Base-by-base conservation (phyloP, 2,329 filamentous ascomycete species). In the Didymella glomerata region DNA sequence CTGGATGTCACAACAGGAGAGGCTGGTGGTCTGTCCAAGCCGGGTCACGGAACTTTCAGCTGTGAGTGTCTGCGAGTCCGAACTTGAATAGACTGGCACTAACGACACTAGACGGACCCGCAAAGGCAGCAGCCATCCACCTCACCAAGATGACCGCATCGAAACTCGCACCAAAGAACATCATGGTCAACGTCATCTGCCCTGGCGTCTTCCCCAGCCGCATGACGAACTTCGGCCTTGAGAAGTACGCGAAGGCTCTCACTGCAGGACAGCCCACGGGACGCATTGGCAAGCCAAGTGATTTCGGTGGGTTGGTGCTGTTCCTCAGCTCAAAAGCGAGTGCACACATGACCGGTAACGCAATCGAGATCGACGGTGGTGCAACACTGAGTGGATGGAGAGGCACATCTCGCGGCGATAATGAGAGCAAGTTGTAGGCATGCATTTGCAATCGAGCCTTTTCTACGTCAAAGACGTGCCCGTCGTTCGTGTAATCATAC, bases 211-310 rank as follows among this genome's bases (percentile, higher is more conserved):
- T 85, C 63, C 77, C 83, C 44, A 82, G 80, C 28, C 82, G 83
- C 46, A 85, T 85, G 83, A 84, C 84, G 63, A 79, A 77, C n/a
- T 83, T 81, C 30, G 84, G 83, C 0, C 73, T 86, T 45, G 72
- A 82, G 30, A 79, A 81, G 53, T 84, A 79, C 54, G 77, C 78
- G 49, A 82, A 85, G 40, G 76, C 76, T 2, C 77, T 86, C 20
- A 77, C 81, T 42, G 64, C 74, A 0, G 73, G 76, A 7, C 81
- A 83, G 69, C 81, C 81, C 1, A 80, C 77, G 11, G 81, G 81
- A 1, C 68, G 81, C 16, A 76, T 83, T 30, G 81, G 81, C 4
- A 81, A 79, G 64, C 80, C 81, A 1, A 76, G 77, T 54, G 81
- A 83, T 61, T 82, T 83, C 65, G 81, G 77, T 3, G 81, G 81